A percentile compares a stretch with the other conserved stretches of the same genome.
Conservation (phyloP, 176 grass and related monocot species). For the Microstegium vimineum region DNA sequence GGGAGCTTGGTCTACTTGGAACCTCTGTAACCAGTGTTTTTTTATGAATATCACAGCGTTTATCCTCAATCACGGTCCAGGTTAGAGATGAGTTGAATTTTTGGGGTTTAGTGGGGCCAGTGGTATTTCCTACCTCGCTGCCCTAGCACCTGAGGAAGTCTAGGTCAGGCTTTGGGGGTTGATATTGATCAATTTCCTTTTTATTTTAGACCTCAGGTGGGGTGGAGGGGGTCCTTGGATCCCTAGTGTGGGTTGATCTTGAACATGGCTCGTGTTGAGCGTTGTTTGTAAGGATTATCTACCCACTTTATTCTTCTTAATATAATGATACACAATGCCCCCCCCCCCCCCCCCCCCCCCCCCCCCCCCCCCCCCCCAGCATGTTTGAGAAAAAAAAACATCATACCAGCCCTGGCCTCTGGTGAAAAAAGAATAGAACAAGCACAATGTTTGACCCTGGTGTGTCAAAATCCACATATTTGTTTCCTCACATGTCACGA, state of each 20-base stretch:
- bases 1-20: not conserved
- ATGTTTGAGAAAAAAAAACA: not conserved
- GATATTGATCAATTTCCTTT: not conserved
- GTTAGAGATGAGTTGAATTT: not conserved
- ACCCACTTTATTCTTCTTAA: not conserved
- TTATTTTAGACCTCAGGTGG: not conserved
- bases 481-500: not conserved
- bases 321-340: not conserved
- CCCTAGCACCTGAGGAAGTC: not conserved
- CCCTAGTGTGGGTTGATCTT: not conserved
- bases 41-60: not conserved
- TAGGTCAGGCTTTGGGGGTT: not conserved
- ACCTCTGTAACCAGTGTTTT: not conserved
- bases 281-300: not conserved
- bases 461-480: not conserved
- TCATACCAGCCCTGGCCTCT: not conserved
- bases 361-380: no score
- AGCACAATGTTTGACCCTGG: not conserved
- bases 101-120: not conserved
- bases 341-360: no score
- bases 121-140: not conserved
- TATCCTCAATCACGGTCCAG: not conserved
- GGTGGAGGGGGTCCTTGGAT: no score
- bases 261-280: not conserved
- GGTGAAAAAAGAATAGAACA: not conserved